These are phyloP conservation scores for Gymnopilus dilepis DNA, from an alignment of 768 basidiomycete genomes.

Conservation along the genomic window DNA sequence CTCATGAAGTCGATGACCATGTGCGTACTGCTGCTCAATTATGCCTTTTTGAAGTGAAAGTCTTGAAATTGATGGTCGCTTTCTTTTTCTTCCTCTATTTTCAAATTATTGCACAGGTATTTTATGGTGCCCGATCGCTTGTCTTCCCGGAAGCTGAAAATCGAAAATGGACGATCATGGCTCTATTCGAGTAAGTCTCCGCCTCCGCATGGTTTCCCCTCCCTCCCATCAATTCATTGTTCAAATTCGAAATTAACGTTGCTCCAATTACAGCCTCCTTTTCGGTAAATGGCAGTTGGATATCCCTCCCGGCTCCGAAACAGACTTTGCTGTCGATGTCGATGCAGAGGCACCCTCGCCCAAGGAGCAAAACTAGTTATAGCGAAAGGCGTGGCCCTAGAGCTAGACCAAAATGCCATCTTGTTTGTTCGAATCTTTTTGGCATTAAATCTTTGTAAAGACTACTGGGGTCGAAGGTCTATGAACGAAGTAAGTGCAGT, in stretches of 20 bases:
- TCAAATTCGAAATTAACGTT: conserved; percentile 3
- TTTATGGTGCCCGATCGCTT: conserved; percentile 90
- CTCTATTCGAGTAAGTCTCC: conserved; percentile 78
- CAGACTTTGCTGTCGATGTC: neutral
- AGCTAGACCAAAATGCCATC: no score
- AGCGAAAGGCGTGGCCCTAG: neutral
- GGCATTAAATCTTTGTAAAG: conserved; percentile 4
- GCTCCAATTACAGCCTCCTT: conserved; percentile 37
- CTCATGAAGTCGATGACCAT: conserved; percentile 94
- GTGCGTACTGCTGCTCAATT: conserved; percentile 41
- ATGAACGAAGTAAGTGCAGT: neutral
- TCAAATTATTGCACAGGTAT: conserved; percentile 60
- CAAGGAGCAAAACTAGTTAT: neutral
- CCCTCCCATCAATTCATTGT: neutral
- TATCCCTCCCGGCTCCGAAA: neutral
- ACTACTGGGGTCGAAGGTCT: neutral
- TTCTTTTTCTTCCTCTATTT: conserved; percentile 1
- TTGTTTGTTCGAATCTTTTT: neutral
- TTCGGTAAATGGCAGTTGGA: conserved; percentile 54
- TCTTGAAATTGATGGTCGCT: neutral
- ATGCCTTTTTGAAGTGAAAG: neutral
- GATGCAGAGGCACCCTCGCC: neutral
- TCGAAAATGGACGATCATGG: conserved; percentile 97
- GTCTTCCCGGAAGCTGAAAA: conserved; percentile 97
- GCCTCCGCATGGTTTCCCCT: conserved; percentile 23